Evolutionary conservation across 2,329 filamentous ascomycete genomes (phyloP).

Genomic region (Penicillium polonicum): DNA sequence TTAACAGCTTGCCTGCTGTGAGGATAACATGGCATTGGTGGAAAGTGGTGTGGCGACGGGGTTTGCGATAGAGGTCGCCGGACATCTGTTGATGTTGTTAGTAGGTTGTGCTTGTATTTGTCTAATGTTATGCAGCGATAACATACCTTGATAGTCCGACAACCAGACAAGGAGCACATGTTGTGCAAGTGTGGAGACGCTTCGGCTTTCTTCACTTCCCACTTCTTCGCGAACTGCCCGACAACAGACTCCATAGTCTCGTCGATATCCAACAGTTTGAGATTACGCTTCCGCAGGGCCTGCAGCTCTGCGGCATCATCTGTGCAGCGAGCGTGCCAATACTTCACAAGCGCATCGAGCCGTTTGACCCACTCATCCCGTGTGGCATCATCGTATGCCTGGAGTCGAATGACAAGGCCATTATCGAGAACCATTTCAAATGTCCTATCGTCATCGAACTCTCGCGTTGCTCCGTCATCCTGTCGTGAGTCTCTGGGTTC

Average conservation of each 20-base stretch:
- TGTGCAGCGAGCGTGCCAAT: slow-evolving; percentile 60
- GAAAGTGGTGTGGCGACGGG: slow-evolving; percentile 62
- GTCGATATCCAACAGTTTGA: slow-evolving; percentile 61
- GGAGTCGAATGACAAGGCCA: slow-evolving; percentile 60
- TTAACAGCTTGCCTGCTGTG: slow-evolving; percentile 58
- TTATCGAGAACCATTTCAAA: slow-evolving; percentile 64
- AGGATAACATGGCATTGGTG: slow-evolving; percentile 61
- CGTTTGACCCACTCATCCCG: slow-evolving; percentile 63
- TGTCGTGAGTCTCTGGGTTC: slow-evolving; percentile 46
- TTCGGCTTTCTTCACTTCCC: slow-evolving; percentile 64
- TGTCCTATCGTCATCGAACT: slow-evolving; percentile 57
- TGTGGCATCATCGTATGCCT: slow-evolving; percentile 57
- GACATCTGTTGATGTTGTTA: slow-evolving; percentile 48
- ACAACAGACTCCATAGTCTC: slow-evolving; percentile 64
- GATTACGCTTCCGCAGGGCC: slow-evolving; percentile 56
- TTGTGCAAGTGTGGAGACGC: slow-evolving; percentile 67
- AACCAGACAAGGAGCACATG: slow-evolving; percentile 63
- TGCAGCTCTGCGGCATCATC: slow-evolving; percentile 60
- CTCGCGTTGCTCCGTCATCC: slow-evolving; percentile 55
- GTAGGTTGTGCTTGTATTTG: background rate
- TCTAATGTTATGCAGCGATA: background rate
- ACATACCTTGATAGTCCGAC: slow-evolving; percentile 56
- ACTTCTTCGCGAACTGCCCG: slow-evolving; percentile 66
- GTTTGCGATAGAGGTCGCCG: slow-evolving; percentile 63
- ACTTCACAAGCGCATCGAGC: slow-evolving; percentile 56